Conservation (phyloP, 2,329 filamentous ascomycete species). For the Xylariaceae sp. region DNA sequence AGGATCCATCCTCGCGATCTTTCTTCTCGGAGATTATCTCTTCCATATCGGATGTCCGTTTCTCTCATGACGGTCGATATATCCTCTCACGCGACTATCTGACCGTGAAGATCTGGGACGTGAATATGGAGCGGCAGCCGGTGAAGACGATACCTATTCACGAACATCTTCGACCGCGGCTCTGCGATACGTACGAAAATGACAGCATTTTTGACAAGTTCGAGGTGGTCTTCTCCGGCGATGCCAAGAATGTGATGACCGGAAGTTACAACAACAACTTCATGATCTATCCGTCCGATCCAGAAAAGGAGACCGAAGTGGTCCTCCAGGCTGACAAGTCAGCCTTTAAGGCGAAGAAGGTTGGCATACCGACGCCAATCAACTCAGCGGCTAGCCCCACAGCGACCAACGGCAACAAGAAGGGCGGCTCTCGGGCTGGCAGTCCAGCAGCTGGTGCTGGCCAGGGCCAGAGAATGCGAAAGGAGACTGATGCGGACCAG, state of each 20-base stretch:
- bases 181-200: constrained; percentile 98
- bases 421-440: constrained; percentile 78
- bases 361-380: constrained; percentile 95
- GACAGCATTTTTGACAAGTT: constrained; percentile 99
- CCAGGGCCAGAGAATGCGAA: constrained; percentile 90
- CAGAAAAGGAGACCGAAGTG: constrained; percentile 93
- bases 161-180: constrained; percentile 85
- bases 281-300: constrained; percentile 98
- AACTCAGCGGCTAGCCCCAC: constrained; percentile 73
- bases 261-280: constrained; percentile 99
- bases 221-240: constrained; percentile 96
- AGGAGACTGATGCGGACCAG: constrained; percentile 98
- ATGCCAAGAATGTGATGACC: constrained; percentile 99
- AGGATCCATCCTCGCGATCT: constrained; percentile 91
- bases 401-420: constrained; percentile 70
- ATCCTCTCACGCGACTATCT: constrained; percentile 97
- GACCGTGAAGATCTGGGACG: constrained; percentile 99
- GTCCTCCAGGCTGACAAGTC: constrained; percentile 98
- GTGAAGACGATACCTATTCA: constrained; percentile 99
- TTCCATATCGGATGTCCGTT: constrained; percentile 96
- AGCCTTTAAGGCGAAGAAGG: constrained; percentile 99
- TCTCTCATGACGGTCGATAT: constrained; percentile 93
- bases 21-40: constrained; percentile 99
- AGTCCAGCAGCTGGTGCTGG: constrained; percentile 74
- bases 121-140: constrained; percentile 97